Conservation (phyloP, 2,329 filamentous ascomycete species). For the Penicillium brevicompactum region DNA sequence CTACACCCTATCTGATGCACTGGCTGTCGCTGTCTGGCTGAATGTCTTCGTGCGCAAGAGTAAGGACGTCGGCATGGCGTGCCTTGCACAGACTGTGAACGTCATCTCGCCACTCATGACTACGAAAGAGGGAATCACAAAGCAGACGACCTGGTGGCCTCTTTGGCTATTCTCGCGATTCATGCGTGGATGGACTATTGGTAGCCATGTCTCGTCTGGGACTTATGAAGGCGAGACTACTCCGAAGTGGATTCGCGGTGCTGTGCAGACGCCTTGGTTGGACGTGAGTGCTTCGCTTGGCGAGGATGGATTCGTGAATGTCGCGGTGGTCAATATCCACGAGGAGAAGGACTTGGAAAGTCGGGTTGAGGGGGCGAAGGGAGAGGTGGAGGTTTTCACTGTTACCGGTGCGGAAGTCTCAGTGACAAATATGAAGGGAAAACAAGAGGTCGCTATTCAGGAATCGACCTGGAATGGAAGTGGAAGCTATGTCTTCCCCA, state of each 20-base stretch:
- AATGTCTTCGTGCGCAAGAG: constrained; percentile 76
- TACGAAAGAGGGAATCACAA: constrained; percentile 61
- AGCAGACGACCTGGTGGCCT: constrained; percentile 77
- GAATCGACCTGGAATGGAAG: constrained; percentile 66
- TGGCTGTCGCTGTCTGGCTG: constrained; percentile 74
- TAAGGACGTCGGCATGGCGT: constrained; percentile 73
- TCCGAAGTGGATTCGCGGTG: constrained; percentile 40
- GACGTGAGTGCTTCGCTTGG: constrained; percentile 44
- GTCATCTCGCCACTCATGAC: constrained; percentile 79
- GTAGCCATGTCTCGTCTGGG: constrained; percentile 63
- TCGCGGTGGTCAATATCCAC: constrained; percentile 74
- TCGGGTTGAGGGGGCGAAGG: constrained; percentile 58
- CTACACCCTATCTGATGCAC: constrained; percentile 73
- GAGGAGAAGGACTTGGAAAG: constrained; percentile 63
- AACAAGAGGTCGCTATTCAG: constrained; percentile 63
- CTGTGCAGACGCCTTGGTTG: constrained; percentile 67
- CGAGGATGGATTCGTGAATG: constrained; percentile 61
- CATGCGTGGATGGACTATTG: constrained; percentile 73
- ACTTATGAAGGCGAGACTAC: constrained; percentile 63
- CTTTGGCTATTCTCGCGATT: constrained; percentile 68
- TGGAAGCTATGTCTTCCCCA: constrained; percentile 66
- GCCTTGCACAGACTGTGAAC: constrained; percentile 76
- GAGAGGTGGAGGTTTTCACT: constrained; percentile 61
- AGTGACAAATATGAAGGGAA: constrained; percentile 64
- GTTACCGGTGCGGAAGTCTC: constrained; percentile 61